Evolutionary conservation across 169 alveolate species (phyloP), one percentile per base, ranked within the genome.

Genomic region (Eimeria falciformis): DNA sequence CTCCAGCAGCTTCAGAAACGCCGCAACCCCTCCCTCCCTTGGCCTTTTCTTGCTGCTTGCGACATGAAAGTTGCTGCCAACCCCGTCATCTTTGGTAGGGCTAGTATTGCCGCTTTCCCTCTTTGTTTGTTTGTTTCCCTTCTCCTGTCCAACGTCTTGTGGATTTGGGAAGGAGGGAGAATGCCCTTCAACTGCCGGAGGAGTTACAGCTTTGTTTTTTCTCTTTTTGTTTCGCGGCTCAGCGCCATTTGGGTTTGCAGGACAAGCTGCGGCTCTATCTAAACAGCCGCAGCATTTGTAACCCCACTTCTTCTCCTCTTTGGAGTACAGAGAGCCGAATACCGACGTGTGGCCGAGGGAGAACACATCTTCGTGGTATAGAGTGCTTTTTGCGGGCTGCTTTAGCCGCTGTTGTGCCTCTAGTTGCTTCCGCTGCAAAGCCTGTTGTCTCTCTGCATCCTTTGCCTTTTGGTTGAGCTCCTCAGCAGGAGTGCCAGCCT

Each of bases 301-400:
- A 25, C 98, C 98, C 98, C 98, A 96, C 47, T 69, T 69, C 25
- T 92, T 81, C 56, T 92, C 94, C 29, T 91, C 95, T 18, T 78
- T 71, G 88, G 95, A 97, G 79, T 95, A 96, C 78, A 78, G 93
- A 43, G 97, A 95, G 53, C 98, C 98, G 92, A 94, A 96, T 45
- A 96, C 95, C 53, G 96, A 43, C 9, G 91, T 85, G 91, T 96
- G 98, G 66, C 95, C 95, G 84, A 93, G 91, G 27, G 86, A 75
- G 89, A 89, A 86, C 50, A 94, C 94, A 82, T 96, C 97, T 87
- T 96, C 98, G 40, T 71, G 84, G 85, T 96, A 96, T 85, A 95
- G 88, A 33, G 97, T 95, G 73, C 94, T 86, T 45, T 91, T 65
- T 71, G 90, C 47, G 47, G 83, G 29, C 81, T 79, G 73, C 91